These are phyloP conservation scores for Rosa rugosa DNA, from an alignment of 306 rosid genomes.

Conservation along the genomic window DNA sequence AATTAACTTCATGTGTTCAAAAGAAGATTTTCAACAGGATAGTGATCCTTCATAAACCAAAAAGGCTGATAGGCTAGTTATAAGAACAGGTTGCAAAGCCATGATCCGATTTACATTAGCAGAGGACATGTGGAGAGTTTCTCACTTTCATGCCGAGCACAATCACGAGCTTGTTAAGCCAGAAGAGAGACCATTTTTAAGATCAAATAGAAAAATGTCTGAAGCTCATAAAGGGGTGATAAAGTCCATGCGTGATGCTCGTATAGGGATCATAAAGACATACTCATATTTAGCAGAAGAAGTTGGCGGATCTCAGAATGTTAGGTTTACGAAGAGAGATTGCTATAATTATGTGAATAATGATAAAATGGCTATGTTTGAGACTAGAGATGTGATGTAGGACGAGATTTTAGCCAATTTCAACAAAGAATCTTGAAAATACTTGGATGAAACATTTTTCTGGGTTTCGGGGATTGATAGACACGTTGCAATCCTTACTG, in stretches of 20 bases:
- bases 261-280: not conserved
- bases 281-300: not conserved
- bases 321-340: slow-evolving; percentile 5
- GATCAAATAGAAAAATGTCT: not conserved
- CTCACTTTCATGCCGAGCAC: not conserved
- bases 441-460: too few species aligned
- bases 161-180: not conserved
- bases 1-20: not conserved
- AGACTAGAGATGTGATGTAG: slow-evolving; percentile 7
- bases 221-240: not conserved
- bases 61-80: not conserved
- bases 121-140: not conserved
- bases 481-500: too few species aligned
- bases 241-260: not conserved
- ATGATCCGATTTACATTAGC: too few species aligned
- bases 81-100: slow-evolving; percentile 5
- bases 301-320: not conserved
- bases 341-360: slow-evolving; percentile 1
- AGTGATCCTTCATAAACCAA: not conserved
- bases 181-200: not conserved
- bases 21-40: not conserved
- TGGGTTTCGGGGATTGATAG: too few species aligned
- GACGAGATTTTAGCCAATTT: too few species aligned
- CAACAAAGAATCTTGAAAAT: too few species aligned
- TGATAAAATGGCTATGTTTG: not conserved